Evolutionary conservation across 1,284 basidiomycete genomes (phyloP), one percentile per base, ranked within the genome.

Genomic region (Ustilago curta): DNA sequence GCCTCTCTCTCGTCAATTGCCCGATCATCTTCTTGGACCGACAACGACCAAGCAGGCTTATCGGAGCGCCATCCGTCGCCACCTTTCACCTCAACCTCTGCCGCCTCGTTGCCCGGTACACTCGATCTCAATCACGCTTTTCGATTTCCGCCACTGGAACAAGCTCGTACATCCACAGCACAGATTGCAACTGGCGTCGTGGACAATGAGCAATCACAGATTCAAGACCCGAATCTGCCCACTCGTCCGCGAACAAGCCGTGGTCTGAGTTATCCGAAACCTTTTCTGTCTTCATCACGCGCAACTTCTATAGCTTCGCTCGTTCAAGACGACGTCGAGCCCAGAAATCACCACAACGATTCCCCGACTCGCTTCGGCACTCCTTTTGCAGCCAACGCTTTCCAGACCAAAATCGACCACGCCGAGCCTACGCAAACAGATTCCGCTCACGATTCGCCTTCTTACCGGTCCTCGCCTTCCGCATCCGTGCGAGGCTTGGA

Each of bases 231-330:
- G 27, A 19, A 21, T 0, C 16, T 53, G 11, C 50, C 44, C 8
- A 21, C 55, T 50, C 51, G 61, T 14, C 68, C 68, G 27, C 54
- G 58, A n/a, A 70, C 61, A 5, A 70, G 68, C n/a, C 27, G 68
- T 18, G 68, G 68, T 0, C 14, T 61, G 39, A 49, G 23, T 12
- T 16, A 51, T 11, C 68, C 37, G 7, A 60, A 65, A 25, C 61
- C 61, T 3, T 70, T 65, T 32, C 50, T 65, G 5, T 70, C 68
- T 16, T 60, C 57, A 12, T 63, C 60, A 2, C 60, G 58, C 3
- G 32, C 67, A 8, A 57, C 61, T 0, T 63, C 56, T 1, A 70
- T 70, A 11, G 53, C 56, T 3, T 70, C 67, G 0, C 63, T 64
- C 5, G 48, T 55, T 14, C 32, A 64, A 23, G 32, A 54, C 25